Evolutionary conservation across 805 yeast species (phyloP).

Genomic region (Candida dendrica): DNA sequence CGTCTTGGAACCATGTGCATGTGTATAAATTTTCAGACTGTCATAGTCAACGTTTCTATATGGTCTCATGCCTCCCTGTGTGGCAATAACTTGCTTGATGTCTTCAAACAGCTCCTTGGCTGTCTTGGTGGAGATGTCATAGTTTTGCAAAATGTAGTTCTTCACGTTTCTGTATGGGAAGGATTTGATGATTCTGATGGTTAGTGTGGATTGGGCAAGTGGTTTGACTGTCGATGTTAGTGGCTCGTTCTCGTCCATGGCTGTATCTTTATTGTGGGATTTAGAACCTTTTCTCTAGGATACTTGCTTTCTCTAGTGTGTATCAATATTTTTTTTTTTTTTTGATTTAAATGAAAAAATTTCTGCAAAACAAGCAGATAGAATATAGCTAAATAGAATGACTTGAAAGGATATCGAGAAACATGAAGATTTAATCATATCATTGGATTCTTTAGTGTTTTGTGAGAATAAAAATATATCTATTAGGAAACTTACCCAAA

Average conservation of each 20-base stretch:
- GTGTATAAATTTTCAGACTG: conserved; percentile 79
- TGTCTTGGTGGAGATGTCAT: conserved; percentile 65
- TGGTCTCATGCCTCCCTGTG: conserved; percentile 71
- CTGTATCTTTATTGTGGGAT: too few relatives aligned
- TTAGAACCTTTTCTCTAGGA: neutral
- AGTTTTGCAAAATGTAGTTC: conserved; percentile 59
- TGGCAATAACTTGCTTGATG: conserved; percentile 37
- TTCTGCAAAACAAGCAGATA: too few relatives aligned
- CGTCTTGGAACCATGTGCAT: conserved; percentile 92
- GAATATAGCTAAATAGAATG: too few relatives aligned
- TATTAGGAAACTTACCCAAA: too few relatives aligned
- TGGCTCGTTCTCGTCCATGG: conserved; percentile 45
- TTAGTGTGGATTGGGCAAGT: conserved; percentile 57
- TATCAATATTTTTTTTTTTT: too few relatives aligned
- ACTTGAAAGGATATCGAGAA: too few relatives aligned
- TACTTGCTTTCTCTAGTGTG: too few relatives aligned
- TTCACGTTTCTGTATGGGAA: conserved; percentile 87
- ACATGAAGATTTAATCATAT: too few relatives aligned
- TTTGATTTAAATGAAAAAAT: too few relatives aligned
- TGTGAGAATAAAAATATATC: too few relatives aligned
- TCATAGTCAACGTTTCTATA: conserved; percentile 71
- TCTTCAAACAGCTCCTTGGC: conserved; percentile 55
- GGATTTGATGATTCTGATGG: conserved; percentile 83
- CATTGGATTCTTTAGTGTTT: too few relatives aligned
- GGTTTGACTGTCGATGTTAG: conserved; percentile 71